Conservation (phyloP, 1,284 basidiomycete species). For the Earliella scabrosa region DNA sequence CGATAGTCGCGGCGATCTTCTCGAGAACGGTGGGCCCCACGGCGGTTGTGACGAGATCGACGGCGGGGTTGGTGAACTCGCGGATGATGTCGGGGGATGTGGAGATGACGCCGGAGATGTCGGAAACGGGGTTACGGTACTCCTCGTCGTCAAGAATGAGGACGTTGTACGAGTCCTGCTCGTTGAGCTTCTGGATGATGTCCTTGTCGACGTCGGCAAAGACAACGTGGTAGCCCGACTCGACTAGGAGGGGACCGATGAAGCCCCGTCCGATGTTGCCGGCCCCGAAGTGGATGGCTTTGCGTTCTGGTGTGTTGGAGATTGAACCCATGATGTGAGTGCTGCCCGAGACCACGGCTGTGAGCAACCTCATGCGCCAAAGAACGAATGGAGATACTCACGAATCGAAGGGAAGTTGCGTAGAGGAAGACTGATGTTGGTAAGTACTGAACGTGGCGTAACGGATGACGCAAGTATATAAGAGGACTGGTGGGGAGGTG, state of each 20-base stretch:
- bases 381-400: no score
- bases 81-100: conserved; percentile 33
- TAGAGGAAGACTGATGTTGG: no score
- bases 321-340: not conserved
- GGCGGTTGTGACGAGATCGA: conserved; percentile 44
- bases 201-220: conserved; percentile 36
- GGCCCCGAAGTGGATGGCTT: conserved; percentile 40
- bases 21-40: conserved; percentile 36
- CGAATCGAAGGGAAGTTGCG: no score
- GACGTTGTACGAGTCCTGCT: conserved; percentile 30
- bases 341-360: no score
- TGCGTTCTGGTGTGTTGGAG: conserved; percentile 7
- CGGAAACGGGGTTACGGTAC: conserved; percentile 26
- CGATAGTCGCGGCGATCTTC: conserved; percentile 34
- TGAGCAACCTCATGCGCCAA: no score
- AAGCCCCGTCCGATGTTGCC: conserved; percentile 49
- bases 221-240: conserved; percentile 44
- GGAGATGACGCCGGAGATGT: conserved; percentile 39
- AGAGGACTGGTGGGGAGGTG: not conserved
- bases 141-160: conserved; percentile 31
- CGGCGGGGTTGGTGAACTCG: conserved; percentile 33
- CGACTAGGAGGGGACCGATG: conserved; percentile 43
- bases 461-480: not conserved
- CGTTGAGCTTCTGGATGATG: conserved; percentile 32
- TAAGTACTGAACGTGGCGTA: no score